phyloP scores from a whole-genome alignment of 2,329 filamentous ascomycete species.

The Colletotrichum caudatum region DNA sequence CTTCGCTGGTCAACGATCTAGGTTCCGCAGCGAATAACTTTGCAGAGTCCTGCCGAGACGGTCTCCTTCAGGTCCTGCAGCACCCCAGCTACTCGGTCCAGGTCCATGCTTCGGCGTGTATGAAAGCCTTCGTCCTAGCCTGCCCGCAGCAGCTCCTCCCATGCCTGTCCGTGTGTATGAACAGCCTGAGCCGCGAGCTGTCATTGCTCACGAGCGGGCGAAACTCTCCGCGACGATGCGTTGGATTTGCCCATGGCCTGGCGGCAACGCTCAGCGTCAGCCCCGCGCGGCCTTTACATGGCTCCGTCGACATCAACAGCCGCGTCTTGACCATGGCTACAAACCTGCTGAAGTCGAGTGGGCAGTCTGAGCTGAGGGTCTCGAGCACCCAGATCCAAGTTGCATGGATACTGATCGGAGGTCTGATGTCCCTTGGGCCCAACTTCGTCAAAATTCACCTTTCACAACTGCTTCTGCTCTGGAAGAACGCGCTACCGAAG shows the following conservation, averaged over 20 bases:
- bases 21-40: constrained; percentile 85
- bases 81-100: constrained; percentile 98
- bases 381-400: constrained; percentile 97
- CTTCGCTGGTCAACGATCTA: constrained; percentile 81
- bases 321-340: constrained; percentile 92
- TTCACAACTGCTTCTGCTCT: constrained; percentile 90
- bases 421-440: constrained; percentile 94
- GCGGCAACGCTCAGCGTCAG: constrained; percentile 93
- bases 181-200: constrained; percentile 89
- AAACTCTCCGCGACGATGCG: constrained; percentile 84
- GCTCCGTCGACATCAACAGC: constrained; percentile 95
- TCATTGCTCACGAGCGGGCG: constrained; percentile 79
- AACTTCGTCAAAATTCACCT: constrained; percentile 99
- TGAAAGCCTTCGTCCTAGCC: constrained; percentile 88
- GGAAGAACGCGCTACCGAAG: constrained; percentile 97
- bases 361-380: constrained; percentile 88
- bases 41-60: constrained; percentile 87
- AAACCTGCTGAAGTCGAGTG: constrained; percentile 89
- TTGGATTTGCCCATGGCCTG: constrained; percentile 92
- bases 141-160: constrained; percentile 93
- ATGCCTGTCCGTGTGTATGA: constrained; percentile 95
- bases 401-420: constrained; percentile 96
- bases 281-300: constrained; percentile 87
- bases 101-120: constrained; percentile 85
- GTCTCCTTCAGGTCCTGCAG: constrained; percentile 87